Conservation (phyloP, 306 rosid genomes). For the Abrus pulchellus region DNA sequence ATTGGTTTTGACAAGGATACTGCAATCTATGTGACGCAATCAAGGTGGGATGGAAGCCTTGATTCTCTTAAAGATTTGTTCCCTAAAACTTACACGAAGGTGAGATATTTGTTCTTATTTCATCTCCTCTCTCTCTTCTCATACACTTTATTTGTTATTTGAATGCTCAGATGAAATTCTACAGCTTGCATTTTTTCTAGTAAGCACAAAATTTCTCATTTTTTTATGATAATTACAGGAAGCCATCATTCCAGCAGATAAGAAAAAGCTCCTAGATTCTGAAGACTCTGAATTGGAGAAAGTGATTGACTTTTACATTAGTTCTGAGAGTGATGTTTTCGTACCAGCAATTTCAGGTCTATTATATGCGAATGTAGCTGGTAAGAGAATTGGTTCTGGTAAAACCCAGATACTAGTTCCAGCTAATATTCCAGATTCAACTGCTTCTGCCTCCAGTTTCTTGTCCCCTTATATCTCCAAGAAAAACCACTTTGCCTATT, state of each 20-base stretch:
- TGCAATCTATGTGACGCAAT: constrained; percentile 88
- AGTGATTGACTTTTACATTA: constrained; percentile 81
- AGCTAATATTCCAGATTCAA: constrained; percentile 65
- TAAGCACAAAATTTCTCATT: not conserved
- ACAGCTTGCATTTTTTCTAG: not conserved
- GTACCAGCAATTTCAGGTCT: constrained; percentile 96
- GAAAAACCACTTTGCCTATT: constrained; percentile 97
- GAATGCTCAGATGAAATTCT: constrained; percentile 1
- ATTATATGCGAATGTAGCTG: constrained; percentile 93
- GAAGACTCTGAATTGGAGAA: constrained; percentile 86
- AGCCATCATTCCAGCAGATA: constrained; percentile 87
- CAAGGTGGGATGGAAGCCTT: constrained; percentile 90
- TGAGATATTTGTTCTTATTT: constrained; percentile 47
- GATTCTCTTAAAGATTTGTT: constrained; percentile 88
- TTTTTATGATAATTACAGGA: constrained; percentile 70
- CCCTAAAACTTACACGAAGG: constrained; percentile 95
- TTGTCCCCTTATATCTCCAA: constrained; percentile 80
- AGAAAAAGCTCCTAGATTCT: constrained; percentile 70
- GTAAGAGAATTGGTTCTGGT: constrained; percentile 86
- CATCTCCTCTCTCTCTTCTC: not conserved
- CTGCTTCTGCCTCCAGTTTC: constrained; percentile 76
- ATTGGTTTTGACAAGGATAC: constrained; percentile 86
- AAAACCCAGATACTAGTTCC: constrained; percentile 88
- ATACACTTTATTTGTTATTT: not conserved
- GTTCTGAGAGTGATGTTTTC: constrained; percentile 81